Evolutionary conservation across 2,329 filamentous ascomycete species (phyloP).

Genomic region (Aspergillus tanneri): DNA sequence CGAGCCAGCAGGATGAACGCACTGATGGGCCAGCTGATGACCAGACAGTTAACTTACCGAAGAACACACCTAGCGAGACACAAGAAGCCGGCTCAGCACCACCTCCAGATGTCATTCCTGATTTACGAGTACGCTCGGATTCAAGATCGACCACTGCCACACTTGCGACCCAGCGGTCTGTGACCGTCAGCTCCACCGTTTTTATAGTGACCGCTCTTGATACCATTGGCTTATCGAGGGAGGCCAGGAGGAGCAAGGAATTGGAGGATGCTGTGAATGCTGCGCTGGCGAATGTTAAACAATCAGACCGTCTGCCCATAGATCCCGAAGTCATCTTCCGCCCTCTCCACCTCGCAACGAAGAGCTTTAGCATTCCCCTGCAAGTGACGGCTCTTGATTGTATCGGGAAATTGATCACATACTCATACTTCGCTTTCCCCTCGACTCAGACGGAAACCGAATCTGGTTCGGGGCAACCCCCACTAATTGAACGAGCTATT

Average conservation of each 20-base stretch:
- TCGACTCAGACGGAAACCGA: conserved; percentile 40
- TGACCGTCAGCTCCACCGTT: conserved; percentile 86
- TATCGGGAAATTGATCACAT: conserved; percentile 98
- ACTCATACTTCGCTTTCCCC: conserved; percentile 90
- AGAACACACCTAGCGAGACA: conserved; percentile 17
- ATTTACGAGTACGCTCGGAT: conserved; percentile 54
- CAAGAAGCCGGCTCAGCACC: conserved; percentile 17
- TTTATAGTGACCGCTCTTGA: conserved; percentile 94
- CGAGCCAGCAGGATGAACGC: conserved; percentile 20
- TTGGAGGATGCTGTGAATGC: conserved; percentile 77
- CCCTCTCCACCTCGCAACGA: conserved; percentile 84
- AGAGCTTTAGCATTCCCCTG: conserved; percentile 78
- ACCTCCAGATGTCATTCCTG: conserved; percentile 26
- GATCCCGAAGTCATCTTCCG: conserved; percentile 90
- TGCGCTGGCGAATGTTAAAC: conserved; percentile 82
- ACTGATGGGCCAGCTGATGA: conserved; percentile 15
- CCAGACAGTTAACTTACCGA: conserved; percentile 13
- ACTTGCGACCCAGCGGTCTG: conserved; percentile 52
- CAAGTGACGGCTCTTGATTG: conserved; percentile 92
- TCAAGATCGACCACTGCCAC: conserved; percentile 60
- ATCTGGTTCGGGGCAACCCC: conserved; percentile 51
- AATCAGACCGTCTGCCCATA: conserved; percentile 75
- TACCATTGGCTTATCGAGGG: conserved; percentile 85
- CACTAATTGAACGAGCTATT: conserved; percentile 93
- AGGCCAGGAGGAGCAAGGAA: conserved; percentile 82